These are phyloP conservation scores for Phylloporus gajari DNA, from an alignment of 1,284 basidiomycete species.

Conservation along the genomic window DNA sequence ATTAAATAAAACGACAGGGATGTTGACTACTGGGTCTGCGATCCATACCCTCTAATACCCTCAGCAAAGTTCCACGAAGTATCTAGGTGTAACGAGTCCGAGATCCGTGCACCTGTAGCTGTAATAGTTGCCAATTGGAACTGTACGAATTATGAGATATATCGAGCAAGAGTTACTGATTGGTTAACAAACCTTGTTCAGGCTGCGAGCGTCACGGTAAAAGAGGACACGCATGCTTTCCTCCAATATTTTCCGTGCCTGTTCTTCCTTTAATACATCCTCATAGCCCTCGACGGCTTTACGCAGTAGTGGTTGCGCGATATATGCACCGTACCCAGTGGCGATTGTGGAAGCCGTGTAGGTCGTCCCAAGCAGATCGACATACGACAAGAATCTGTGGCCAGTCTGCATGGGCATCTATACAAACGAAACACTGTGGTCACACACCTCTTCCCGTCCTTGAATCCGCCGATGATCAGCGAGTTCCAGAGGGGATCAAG, in stretches of 20 bases:
- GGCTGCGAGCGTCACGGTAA: constrained; percentile 95
- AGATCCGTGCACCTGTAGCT: constrained; percentile 80
- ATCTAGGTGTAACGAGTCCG: constrained; percentile 79
- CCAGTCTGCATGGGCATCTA: constrained; percentile 3
- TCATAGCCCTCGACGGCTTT: constrained; percentile 90
- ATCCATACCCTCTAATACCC: constrained; percentile 87
- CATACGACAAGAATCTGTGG: constrained; percentile 88
- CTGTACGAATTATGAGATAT: constrained; percentile 53
- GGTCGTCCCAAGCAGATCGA: constrained; percentile 97
- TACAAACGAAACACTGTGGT: not conserved
- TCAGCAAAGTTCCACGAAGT: constrained; percentile 96
- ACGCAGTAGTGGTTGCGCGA: constrained; percentile 93
- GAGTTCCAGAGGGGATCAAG: constrained; percentile 98
- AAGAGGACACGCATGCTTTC: constrained; percentile 94
- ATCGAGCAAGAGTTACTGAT: not conserved
- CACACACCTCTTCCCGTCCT: constrained; percentile 77
- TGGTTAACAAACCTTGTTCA: constrained; percentile 83
- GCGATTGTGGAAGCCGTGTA: constrained; percentile 95
- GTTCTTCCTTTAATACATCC: constrained; percentile 78
- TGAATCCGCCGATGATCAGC: constrained; percentile 91
- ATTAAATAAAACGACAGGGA: constrained; percentile 21
- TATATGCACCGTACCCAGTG: constrained; percentile 95
- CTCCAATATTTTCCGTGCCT: constrained; percentile 84
- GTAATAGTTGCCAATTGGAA: constrained; percentile 96
- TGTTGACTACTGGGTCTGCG: constrained; percentile 65